Base-by-base conservation (phyloP, 352 stramenopile genomes). In the Phytophthora uliginosa region DNA sequence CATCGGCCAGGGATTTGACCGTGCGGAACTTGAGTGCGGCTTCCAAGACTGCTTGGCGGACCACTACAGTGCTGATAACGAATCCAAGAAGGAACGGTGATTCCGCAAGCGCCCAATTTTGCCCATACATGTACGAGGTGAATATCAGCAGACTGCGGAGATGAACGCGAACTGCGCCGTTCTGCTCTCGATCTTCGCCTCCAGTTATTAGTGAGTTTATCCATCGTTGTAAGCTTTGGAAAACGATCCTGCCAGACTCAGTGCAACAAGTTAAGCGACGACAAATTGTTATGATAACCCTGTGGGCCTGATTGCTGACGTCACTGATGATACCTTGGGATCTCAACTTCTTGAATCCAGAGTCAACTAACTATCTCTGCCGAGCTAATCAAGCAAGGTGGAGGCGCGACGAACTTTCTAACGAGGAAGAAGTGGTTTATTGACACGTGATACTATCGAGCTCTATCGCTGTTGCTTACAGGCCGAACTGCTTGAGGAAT, bases 1-100 rank as follows among this genome's bases (percentile, higher is more conserved):
- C 20, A 94, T 94, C 38, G 85, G 85, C 9, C 79, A 91, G 54
- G 31, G 80, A n/a, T 73, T 94, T 22, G 66, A 93, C 53, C 73
- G 69, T 8, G 38, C 33, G 24, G 68, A 73, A 18, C 73, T 94
- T 12, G 79, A 92, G 42, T 54, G 57, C 7, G 77, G 82, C 0
- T 94, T 93, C 59, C 59, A 79, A 15, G 56, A 54, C 8, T 93
- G 83, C 67, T 33, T 92, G 17, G 76, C 76, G 4, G 51, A 50
- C 6, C 33, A 54, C 18, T 53, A 12, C 48, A 55, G 45, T 33
- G 8, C 50, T 15, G 28, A 64, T 18, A 58, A 36, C n/a, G 68
- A 84, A 59, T 36, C 48, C 17, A 86, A 84, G 59, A 82, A 82
- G 56, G 69, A 83, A 51, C 66, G 71, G 15, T 82, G 53, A 79